Base-by-base conservation (phyloP, 2,329 filamentous ascomycete species). In the Didymella segeticola region DNA sequence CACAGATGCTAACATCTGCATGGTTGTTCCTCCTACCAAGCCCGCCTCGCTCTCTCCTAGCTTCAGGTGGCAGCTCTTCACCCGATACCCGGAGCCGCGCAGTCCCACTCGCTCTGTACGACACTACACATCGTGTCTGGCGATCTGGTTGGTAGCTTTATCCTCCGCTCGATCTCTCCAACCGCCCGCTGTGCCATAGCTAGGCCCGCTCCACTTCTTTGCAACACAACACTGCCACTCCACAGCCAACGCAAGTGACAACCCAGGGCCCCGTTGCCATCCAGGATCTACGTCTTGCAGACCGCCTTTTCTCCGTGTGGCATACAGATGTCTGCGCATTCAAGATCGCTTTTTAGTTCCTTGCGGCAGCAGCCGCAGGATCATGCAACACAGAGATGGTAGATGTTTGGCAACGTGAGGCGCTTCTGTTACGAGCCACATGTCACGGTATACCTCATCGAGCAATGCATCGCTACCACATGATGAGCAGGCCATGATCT, bases 291-390 rank as follows among this genome's bases (percentile, higher is more conserved):
- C 27, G 15, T 41, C 11, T 31, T 55, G 8, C 46, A 55, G 46
- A 50, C 52, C 46, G 46, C 53, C 46, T 37, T 42, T 54, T 38
- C 19, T 41, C 36, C 39, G 22, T 15, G 27, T 27, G 38, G 33
- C 39, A 34, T 23, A 41, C 41, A 46, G 51, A 43, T 46, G 49
- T 54, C 39, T 45, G 51, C 51, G 51, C 51, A 49, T 36, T 41
- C 45, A 23, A 54, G 33, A 38, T 54, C 34, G 33, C 36, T 39
- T 30, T 7, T 19, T 17, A 12, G 41, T 41, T 49, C 46, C 45
- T 54, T 54, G 51, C 45, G 27, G 41, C 31, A 34, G 23, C 8
- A 43, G 30, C 45, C 33, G 46, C 34, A 34, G 41, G 14, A 14
- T 10, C 23, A 23, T 19, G 46, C 26, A 29, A 45, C 45, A 49